Base-by-base conservation (phyloP, 768 basidiomycete species). In the Tricholoma terreum region DNA sequence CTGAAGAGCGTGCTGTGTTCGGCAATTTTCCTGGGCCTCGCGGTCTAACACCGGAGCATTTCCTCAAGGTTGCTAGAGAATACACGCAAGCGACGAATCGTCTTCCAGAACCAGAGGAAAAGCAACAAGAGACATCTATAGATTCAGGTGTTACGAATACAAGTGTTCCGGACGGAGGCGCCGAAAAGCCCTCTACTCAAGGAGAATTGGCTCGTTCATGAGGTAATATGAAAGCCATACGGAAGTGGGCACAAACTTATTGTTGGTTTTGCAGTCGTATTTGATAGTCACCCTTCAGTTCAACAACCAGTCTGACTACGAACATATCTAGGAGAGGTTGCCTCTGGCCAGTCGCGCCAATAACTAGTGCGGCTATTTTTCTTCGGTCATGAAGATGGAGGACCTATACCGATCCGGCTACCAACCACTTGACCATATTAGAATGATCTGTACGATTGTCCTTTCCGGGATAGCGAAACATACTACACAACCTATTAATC, bases 41-140 rank as follows among this genome's bases (percentile, higher is more conserved):
- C 6, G 80, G 80, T 9, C 62, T 82, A 14, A 78, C 78, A 17
- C 67, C 78, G 0, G 70, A 72, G 40, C 76, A 77, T 51, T 77
- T 79, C 63, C 72, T 83, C 46, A 67, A 74, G 50, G 60, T 79
- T 21, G 69, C 77, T 12, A 70, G 75, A 11, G 69, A 61, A 57
- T 54, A 61, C 31, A 56, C 27, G n/a, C 15, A 30, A 31, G 27
- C 58, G 45, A 46, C 52, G 12, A 38, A 53, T 46, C 52, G 43
- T 38, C 21, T 49, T 22, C 33, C 6, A 12, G 45, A 17, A 19
- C 9, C 24, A 9, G 52, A 50, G 31, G 57, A 42, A 40, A 55
- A 58, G 14, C 49, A 61, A 11, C 45, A 49, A 49, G 27, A 31
- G 2, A 30, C 21, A 4, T 24, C 22, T 24, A 4, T 10, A 9